phyloP scores from a whole-genome alignment of 1,139 yeast genomes.

The Pichia sp. region DNA sequence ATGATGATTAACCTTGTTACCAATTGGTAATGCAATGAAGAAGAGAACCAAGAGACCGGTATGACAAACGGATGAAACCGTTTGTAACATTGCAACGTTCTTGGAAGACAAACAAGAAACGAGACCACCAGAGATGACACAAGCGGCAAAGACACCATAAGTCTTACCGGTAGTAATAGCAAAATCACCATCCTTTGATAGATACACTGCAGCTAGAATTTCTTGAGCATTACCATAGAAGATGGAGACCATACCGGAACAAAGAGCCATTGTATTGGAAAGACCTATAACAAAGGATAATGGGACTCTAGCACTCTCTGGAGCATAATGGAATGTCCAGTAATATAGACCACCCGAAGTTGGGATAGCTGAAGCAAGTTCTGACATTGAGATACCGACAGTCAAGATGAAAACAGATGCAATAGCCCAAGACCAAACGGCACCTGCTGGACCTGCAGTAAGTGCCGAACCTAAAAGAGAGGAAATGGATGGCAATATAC shows the following conservation, averaged over 20 bases:
- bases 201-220: constrained; percentile 42
- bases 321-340: constrained; percentile 52
- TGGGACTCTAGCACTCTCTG: constrained; percentile 33
- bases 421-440: constrained; percentile 60
- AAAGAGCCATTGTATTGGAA: constrained; percentile 49
- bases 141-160: constrained; percentile 50
- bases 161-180: constrained; percentile 38
- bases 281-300: constrained; percentile 52
- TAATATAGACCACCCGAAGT: constrained; percentile 63
- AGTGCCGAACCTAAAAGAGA: constrained; percentile 35
- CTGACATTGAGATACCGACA: constrained; percentile 51
- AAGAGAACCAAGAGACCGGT: constrained; percentile 46
- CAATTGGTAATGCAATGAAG: constrained; percentile 64
- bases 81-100: constrained; percentile 51
- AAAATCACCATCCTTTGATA: constrained; percentile 41
- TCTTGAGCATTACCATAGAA: constrained; percentile 52
- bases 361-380: constrained; percentile 58
- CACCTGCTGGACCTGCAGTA: constrained; percentile 47
- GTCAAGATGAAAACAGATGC: constrained; percentile 43
- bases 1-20: constrained; percentile 27
- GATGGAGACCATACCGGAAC: constrained; percentile 51
- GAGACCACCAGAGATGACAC: constrained; percentile 37
- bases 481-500: constrained; percentile 40
- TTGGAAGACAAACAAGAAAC: constrained; percentile 43
- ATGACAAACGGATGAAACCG: constrained; percentile 50